Percentiles rank a stretch among this genome's conserved stretches.
Evolutionary conservation across 257 asterid genomes (phyloP).

Genomic region (Coffea canephora): DNA sequence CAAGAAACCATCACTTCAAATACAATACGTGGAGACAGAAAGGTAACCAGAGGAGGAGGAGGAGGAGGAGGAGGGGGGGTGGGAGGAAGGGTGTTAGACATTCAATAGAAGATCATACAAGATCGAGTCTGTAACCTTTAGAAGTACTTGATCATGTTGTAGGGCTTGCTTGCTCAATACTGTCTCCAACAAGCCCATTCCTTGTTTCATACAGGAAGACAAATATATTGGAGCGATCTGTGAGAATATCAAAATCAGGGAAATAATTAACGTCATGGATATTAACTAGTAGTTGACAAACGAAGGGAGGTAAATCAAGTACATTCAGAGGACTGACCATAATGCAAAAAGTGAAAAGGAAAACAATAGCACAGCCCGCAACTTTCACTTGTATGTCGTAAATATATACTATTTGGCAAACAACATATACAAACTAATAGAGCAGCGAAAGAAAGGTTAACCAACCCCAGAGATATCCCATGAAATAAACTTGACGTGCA

Average conservation of each 20-base stretch:
- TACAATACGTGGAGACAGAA: background rate
- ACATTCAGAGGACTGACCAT: background rate
- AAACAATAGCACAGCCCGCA: background rate
- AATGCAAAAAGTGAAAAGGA: background rate
- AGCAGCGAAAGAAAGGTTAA: background rate
- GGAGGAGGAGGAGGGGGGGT: too few species aligned
- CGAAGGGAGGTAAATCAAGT: background rate
- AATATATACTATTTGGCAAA: background rate
- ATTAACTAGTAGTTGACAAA: background rate
- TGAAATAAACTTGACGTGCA: background rate
- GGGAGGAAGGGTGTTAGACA: background rate
- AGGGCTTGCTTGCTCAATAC: slow-evolving; percentile 77
- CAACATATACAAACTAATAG: background rate
- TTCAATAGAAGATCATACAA: background rate
- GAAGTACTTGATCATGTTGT: slow-evolving; percentile 70
- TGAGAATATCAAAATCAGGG: slow-evolving; percentile 22
- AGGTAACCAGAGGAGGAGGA: background rate
- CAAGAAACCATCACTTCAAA: background rate
- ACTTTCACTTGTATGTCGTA: background rate
- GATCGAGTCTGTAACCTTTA: slow-evolving; percentile 47
- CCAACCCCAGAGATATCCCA: background rate
- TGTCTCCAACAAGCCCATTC: slow-evolving; percentile 75
- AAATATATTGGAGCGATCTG: slow-evolving; percentile 90
- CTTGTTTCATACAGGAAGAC: slow-evolving; percentile 79
- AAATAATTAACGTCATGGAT: background rate